Evolutionary conservation across 495 filamentous ascomycete species (phyloP), one percentile per base, ranked within the genome.

Genomic region (Aspergillus nidulans): DNA sequence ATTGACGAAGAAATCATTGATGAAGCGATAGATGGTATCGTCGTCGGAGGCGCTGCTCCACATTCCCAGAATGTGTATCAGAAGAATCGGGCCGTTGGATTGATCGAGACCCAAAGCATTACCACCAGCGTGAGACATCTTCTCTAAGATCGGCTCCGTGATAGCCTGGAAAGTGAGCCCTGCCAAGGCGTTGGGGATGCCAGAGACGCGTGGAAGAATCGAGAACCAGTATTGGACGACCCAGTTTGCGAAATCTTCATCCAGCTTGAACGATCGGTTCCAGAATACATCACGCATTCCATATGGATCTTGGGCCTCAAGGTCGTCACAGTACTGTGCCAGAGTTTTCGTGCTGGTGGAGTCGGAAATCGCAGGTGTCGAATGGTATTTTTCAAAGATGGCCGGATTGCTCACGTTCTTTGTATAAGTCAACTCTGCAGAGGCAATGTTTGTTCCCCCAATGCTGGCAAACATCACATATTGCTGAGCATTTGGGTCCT

Each of bases 81-180:
- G 42, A 2, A 70, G 57, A 13, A 81, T 58, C 3, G 75, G 74
- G 1, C 68, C 69, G 5, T 66, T 55, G 0, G 72, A 65, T 0
- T 62, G 56, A 5, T 75, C 65, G 0, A 85, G 56, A 3, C 82
- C 82, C 15, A 85, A 63, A 5, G 77, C 69, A 56, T 85, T 84
- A 0, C 78, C 80, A 4, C 81, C 81, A 21, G 63, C 64, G 13
- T 67, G 71, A 15, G 59, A 55, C 55, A 74, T 76, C 23, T 73
- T 66, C 8, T 69, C 53, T 9, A 70, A 70, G 24, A 72, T 71
- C 6, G 63, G 48, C 19, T 45, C 65, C 2, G 73, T 74, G 25
- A 83, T 65, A 3, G 70, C 76, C 52, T 83, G 81, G 60, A 79
- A 73, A 28, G 78, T 57, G 18, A 76, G 63, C 2, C 77, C 74